Percentiles rank a stretch among this genome's conserved stretches.
Conservation (phyloP, 352 stramenopile species). For the Pythium phragmiticola region DNA sequence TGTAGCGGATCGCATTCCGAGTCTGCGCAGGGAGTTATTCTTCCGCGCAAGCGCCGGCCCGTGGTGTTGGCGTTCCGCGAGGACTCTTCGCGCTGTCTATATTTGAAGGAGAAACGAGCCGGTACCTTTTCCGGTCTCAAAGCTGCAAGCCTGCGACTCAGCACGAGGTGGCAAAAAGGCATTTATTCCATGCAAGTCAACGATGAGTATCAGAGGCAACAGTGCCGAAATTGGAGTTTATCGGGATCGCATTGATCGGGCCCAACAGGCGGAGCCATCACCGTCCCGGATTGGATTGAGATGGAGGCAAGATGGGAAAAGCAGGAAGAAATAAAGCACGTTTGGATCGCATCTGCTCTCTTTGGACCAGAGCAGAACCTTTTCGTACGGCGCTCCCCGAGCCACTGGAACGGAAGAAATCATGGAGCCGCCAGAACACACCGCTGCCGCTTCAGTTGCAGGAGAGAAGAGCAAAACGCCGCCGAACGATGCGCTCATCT, state of each 20-base stretch:
- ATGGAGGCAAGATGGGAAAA: conserved; percentile 6
- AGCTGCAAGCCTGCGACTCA: conserved; percentile 18
- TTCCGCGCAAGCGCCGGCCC: neutral
- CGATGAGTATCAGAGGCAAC: neutral
- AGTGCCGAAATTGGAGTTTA: conserved; percentile 14
- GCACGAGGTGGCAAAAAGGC: conserved; percentile 2
- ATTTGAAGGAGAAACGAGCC: conserved; percentile 25
- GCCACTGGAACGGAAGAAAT: neutral
- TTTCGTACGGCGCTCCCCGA: neutral
- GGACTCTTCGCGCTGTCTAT: conserved; percentile 4
- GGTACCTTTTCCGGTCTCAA: conserved; percentile 17
- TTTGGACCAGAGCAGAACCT: neutral
- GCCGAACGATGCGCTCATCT: conserved; percentile 11
- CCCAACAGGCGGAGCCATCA: conserved; percentile 2
- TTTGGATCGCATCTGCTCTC: conserved; percentile 6
- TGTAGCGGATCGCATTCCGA: conserved; percentile 13
- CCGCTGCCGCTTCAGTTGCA: neutral
- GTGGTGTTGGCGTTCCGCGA: conserved; percentile 21
- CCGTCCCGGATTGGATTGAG: conserved; percentile 7
- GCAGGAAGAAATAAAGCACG: neutral
- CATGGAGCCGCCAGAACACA: neutral
- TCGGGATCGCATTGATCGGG: conserved; percentile 20
- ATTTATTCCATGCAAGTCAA: neutral
- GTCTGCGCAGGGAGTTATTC: conserved; percentile 12
- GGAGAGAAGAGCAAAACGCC: neutral